phyloP scores from a whole-genome alignment of 805 yeast genomes.

The Candida easanensis region DNA sequence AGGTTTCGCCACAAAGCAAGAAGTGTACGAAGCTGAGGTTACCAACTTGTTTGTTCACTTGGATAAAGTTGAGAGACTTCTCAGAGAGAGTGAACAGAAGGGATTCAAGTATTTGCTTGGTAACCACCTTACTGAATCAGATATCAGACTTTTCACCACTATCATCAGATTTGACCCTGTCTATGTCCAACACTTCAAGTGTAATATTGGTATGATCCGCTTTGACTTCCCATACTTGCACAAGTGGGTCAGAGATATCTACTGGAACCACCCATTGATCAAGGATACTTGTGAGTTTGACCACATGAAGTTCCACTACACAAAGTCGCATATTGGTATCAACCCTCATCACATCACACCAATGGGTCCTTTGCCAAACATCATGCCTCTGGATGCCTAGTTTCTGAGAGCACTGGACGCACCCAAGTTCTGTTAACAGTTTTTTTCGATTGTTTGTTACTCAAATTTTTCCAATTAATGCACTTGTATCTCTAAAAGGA shows the following conservation, averaged over 20 bases:
- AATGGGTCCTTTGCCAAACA: slow-evolving; percentile 81
- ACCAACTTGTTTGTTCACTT: slow-evolving; percentile 58
- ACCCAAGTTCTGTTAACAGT: not conserved
- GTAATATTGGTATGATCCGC: slow-evolving; percentile 81
- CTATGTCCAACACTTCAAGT: slow-evolving; percentile 93
- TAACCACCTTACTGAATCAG: slow-evolving; percentile 80
- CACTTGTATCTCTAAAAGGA: too few relatives aligned
- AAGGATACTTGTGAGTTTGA: slow-evolving; percentile 78
- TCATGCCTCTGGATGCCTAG: slow-evolving; percentile 39
- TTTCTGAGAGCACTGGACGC: not conserved
- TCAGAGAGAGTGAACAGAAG: slow-evolving; percentile 38
- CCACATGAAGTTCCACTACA: slow-evolving; percentile 90
- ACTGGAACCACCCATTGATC: slow-evolving; percentile 76
- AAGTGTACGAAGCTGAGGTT: slow-evolving; percentile 72
- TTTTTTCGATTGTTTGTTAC: not conserved
- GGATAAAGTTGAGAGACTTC: slow-evolving; percentile 65
- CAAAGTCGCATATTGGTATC: slow-evolving; percentile 75
- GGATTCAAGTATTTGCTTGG: slow-evolving; percentile 50
- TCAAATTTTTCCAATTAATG: too few relatives aligned
- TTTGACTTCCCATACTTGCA: slow-evolving; percentile 73
- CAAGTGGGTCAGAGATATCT: slow-evolving; percentile 77
- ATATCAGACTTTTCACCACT: slow-evolving; percentile 82
- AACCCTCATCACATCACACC: slow-evolving; percentile 87
- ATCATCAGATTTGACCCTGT: slow-evolving; percentile 90
- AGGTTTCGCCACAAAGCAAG: slow-evolving; percentile 85